Percentiles rank a stretch among this genome's conserved stretches.
Evolutionary conservation across 176 grass and related monocot species (phyloP).

Genomic region (Ensete ventricosum): DNA sequence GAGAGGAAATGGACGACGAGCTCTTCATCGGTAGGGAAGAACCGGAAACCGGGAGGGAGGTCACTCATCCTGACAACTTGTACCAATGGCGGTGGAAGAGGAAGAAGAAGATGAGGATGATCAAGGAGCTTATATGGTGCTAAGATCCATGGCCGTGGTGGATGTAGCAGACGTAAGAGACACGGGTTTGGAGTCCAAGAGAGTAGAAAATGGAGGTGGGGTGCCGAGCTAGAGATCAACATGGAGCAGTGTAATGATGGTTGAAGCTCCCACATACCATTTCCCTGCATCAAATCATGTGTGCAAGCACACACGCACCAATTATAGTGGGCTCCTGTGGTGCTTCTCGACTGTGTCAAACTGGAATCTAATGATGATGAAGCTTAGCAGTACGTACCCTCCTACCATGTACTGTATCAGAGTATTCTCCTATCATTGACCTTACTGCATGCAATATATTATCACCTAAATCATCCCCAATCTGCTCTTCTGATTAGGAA

Average conservation of each 20-base stretch:
- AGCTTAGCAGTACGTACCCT: too few species aligned
- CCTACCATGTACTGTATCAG: too few species aligned
- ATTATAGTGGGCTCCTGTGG: too few species aligned
- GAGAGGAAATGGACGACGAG: slow-evolving; percentile 81
- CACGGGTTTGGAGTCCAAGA: neutral
- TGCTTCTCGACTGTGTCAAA: too few species aligned
- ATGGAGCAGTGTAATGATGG: slow-evolving; percentile 5
- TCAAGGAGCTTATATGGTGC: neutral
- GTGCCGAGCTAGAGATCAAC: neutral
- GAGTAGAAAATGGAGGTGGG: neutral
- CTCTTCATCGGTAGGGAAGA: slow-evolving; percentile 86
- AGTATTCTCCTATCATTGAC: too few species aligned
- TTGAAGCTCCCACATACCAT: neutral
- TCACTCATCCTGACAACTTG: slow-evolving; percentile 29
- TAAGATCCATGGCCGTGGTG: too few species aligned
- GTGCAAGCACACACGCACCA: neutral
- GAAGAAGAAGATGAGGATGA: neutral
- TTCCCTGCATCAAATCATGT: neutral
- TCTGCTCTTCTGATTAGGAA: neutral
- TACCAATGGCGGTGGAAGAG: too few species aligned
- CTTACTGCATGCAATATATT: too few species aligned
- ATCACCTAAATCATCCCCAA: too few species aligned
- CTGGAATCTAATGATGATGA: too few species aligned
- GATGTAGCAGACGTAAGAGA: neutral
- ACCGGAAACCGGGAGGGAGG: slow-evolving; percentile 89